Evolutionary conservation across 2,329 filamentous ascomycete species (phyloP).

Genomic region (Phyllosticta ampelicida): DNA sequence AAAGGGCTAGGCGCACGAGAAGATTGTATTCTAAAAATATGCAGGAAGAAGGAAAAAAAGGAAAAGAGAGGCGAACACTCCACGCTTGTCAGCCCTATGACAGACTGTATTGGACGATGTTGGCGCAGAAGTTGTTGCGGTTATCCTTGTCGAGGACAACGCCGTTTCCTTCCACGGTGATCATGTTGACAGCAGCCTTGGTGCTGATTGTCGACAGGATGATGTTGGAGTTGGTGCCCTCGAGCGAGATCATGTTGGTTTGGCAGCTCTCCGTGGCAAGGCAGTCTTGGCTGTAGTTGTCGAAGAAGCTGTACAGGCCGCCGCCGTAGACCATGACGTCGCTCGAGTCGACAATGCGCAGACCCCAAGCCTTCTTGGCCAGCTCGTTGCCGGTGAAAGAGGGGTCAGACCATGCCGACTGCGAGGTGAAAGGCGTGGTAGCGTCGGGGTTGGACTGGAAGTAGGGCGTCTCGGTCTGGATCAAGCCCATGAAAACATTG

Average conservation of each 20-base stretch:
- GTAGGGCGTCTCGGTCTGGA: slow-evolving; percentile 63
- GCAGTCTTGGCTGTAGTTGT: slow-evolving; percentile 45
- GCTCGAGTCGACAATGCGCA: slow-evolving; percentile 30
- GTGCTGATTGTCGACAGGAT: slow-evolving; percentile 38
- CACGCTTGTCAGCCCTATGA: not conserved
- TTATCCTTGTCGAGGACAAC: slow-evolving; percentile 34
- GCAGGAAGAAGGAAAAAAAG: not conserved
- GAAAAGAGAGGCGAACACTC: not conserved
- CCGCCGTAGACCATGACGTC: slow-evolving; percentile 37
- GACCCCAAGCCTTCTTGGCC: slow-evolving; percentile 36
- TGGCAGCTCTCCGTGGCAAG: slow-evolving; percentile 40
- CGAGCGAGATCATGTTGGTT: slow-evolving; percentile 37
- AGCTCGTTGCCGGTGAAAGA: slow-evolving; percentile 25
- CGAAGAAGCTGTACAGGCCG: slow-evolving; percentile 50
- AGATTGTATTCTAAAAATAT: not conserved
- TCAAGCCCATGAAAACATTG: slow-evolving; percentile 52
- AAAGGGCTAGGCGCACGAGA: not conserved
- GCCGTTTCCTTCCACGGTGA: slow-evolving; percentile 28
- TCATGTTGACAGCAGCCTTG: slow-evolving; percentile 41
- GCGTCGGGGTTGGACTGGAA: slow-evolving; percentile 56
- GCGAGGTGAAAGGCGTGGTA: slow-evolving; percentile 44
- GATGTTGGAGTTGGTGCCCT: slow-evolving; percentile 31
- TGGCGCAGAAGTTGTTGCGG: slow-evolving; percentile 39
- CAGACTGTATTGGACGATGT: slow-evolving; percentile 24
- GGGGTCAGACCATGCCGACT: slow-evolving; percentile 33